Evolutionary conservation across 148 eudicot genomes (phyloP).

Genomic region (Silene conica): DNA sequence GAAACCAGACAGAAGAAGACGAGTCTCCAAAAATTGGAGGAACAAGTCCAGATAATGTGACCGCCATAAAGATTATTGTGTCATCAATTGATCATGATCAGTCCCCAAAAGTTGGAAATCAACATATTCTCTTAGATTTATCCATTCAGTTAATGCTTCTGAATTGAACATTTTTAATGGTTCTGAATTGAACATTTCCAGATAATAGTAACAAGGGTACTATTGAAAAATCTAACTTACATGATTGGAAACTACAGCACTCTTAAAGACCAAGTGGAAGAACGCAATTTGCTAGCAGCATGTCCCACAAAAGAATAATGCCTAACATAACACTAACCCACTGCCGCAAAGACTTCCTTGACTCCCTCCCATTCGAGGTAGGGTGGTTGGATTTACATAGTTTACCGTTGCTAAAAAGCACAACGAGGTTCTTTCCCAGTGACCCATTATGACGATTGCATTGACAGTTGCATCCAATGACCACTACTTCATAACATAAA

Average conservation of each 20-base stretch:
- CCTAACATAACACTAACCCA: neutral
- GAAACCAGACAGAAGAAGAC: no score
- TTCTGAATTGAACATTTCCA: neutral
- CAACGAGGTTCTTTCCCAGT: no score
- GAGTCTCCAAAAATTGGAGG: no score
- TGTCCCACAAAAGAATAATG: neutral
- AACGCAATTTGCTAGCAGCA: neutral
- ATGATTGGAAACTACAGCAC: slow-evolving; percentile 1
- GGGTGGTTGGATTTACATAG: no score
- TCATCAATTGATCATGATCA: no score
- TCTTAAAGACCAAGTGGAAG: neutral
- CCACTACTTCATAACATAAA: no score
- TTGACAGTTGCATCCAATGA: no score
- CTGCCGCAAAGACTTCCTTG: no score
- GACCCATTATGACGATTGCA: no score
- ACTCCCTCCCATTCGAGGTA: no score
- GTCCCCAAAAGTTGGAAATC: neutral
- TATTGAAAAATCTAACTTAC: neutral
- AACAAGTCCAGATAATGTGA: neutral
- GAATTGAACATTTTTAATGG: neutral
- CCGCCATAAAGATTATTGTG: neutral
- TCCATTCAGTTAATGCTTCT: neutral
- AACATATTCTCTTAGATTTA: neutral
- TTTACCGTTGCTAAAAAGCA: no score
- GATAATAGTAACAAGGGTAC: neutral